Evolutionary conservation across 192 early-diverging fungal species (phyloP), one percentile per base, ranked within the genome.

Genomic region (Pilobolus umbonatus): DNA sequence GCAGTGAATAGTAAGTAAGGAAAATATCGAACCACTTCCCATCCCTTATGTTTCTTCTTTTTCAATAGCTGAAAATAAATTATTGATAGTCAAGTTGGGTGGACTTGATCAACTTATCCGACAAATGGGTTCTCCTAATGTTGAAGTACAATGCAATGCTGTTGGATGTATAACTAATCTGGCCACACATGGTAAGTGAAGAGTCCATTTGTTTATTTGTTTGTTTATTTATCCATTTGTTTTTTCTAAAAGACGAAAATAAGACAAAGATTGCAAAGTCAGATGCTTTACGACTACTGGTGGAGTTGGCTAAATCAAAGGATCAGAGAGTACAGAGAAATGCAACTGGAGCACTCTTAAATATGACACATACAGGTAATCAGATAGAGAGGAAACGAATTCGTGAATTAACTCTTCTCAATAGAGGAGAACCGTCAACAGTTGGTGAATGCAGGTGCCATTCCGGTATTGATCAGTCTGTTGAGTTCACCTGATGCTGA

Each of bases 121-220:
- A 40, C 85, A 92, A 68, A 92, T 94, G 90, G 76, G 85, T 48
- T 86, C 86, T 25, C 80, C 82, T 11, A 91, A 92, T 58, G 82
- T 89, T 25, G 92, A 94, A 61, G 89, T 93, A n/a, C 90, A 93
- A 72, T 90, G 89, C 64, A 95, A 95, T 71, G 90, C 92, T 11
- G 93, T 94, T 15, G 93, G 93, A 12, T 95, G 93, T 73, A 91
- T 95, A 60, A 95, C 93, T 0, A 95, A 95, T 49, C 80, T 95
- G 55, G 90, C 92, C 5, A 93, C 93, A 3, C 78, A 83, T 65
- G 85, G 85, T 85, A 75, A 55, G 57, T 30, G n/a, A 42, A 10
- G n/a, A 25, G 0, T 24, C 12, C 31, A 22, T 21, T 24, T 45
- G 28, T 12, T 35, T 60, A 12, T 26, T 59, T 44, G 17, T 55